phyloP scores from a whole-genome alignment of 768 basidiomycete genomes.

The Boletus huronensis region DNA sequence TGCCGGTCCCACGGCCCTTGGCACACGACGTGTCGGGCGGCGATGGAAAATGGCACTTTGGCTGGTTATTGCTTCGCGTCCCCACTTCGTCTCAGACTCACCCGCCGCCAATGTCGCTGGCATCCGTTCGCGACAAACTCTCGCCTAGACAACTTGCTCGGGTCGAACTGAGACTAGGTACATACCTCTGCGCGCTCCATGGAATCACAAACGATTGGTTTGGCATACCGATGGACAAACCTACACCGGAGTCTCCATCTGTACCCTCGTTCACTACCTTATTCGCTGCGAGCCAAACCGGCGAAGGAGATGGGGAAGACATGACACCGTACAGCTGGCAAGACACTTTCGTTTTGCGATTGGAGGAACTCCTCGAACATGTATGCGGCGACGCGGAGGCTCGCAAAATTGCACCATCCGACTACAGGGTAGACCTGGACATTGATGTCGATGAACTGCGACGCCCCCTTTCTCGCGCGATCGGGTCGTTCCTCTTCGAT shows the following conservation, averaged over 20 bases:
- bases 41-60: slow-evolving; percentile 20
- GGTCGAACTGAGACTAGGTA: slow-evolving; percentile 61
- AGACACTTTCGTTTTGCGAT: slow-evolving; percentile 58
- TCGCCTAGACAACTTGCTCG: slow-evolving; percentile 39
- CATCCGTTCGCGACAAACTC: slow-evolving; percentile 35
- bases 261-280: slow-evolving; percentile 15
- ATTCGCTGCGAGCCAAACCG: not conserved
- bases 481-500: slow-evolving; percentile 72
- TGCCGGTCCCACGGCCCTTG: slow-evolving; percentile 48
- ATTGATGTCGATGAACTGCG: slow-evolving; percentile 42
- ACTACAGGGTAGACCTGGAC: slow-evolving; percentile 18
- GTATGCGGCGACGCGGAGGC: slow-evolving; percentile 31
- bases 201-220: slow-evolving; percentile 76
- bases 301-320: slow-evolving; percentile 21
- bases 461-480: slow-evolving; percentile 58
- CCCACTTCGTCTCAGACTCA: slow-evolving; percentile 35
- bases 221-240: slow-evolving; percentile 44
- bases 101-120: slow-evolving; percentile 28
- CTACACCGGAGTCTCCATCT: slow-evolving; percentile 32
- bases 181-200: slow-evolving; percentile 61
- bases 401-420: slow-evolving; percentile 8
- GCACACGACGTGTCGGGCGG: slow-evolving; percentile 42
- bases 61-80: slow-evolving; percentile 33
- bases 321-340: slow-evolving; percentile 61
- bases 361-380: slow-evolving; percentile 54